Base-by-base conservation (phyloP, 2,329 filamentous ascomycete genomes). In the Atkinsonella texensis region DNA sequence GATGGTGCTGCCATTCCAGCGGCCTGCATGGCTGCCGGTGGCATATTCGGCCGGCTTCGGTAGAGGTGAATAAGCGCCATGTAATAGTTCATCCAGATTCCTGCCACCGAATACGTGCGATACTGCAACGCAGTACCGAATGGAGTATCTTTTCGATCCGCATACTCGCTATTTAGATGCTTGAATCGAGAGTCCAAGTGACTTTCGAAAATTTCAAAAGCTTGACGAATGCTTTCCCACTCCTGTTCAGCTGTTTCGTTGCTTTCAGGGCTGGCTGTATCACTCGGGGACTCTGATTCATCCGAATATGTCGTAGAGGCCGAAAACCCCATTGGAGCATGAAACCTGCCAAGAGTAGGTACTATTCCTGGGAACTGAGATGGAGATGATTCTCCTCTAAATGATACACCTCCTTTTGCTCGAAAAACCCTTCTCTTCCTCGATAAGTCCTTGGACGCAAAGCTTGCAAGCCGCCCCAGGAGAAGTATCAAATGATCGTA, bases 401-500 rank as follows among this genome's bases (percentile, higher is more conserved):
- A 54, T 9, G 62, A 60, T 32, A 59, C 48, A 41, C 48, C 54
- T 11, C 62, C 62, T 40, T 60, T 62, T 11, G 64, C 63, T 46
- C 63, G 66, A 31, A 58, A 75, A 8, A 79, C 79, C 60, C 77
- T 84, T 47, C 87, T 71, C 65, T 98, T 98, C 50, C 93, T 78
- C 43, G 78, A 75, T 15, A 89, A 73, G 64, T 97, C 93, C 56
- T 80, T 82, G 1, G 83, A 80, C 2, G 84, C 78, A 65, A 95
- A 97, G 58, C 86, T 81, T 50, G 85, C 80, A 13, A 95, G 73
- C 2, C 93, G 83, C 9, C 83, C 89, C 23, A 96, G 75, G 1
- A 97, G 71, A 4, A 97, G 75, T 44, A 94, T 77, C 4, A 96
- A 70, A 64, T 96, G 89, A 63, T 98, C 93, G 57, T 87, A 89